phyloP scores from a whole-genome alignment of 768 basidiomycete species.

The Lactifluus pinguis region DNA sequence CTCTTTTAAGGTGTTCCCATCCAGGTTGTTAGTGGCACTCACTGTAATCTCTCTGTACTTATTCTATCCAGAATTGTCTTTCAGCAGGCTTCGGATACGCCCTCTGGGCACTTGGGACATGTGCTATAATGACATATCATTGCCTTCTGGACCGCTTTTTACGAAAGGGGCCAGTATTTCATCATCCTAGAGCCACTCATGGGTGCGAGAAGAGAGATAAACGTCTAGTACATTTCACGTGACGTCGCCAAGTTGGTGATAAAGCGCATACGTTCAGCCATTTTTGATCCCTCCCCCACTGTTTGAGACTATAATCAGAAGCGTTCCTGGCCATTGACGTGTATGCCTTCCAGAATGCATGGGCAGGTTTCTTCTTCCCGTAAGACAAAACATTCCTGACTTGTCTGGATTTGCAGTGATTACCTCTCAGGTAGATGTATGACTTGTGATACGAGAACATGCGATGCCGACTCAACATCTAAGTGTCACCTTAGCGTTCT shows the following conservation, averaged over 20 bases:
- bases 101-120: slow-evolving; percentile 8
- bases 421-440: not conserved
- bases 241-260: not conserved
- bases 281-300: not conserved
- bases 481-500: not conserved
- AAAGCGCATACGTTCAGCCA: not conserved
- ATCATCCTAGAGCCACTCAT: not conserved
- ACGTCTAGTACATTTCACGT: not conserved
- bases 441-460: not conserved
- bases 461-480: too few species aligned
- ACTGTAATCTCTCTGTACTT: slow-evolving; percentile 18
- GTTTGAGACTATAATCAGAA: not conserved
- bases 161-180: not conserved
- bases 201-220: not conserved
- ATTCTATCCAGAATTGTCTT: slow-evolving; percentile 16
- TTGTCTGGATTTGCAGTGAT: not conserved
- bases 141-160: not conserved
- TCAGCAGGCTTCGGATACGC: slow-evolving; percentile 8
- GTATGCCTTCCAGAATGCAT: not conserved
- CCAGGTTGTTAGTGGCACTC: slow-evolving; percentile 11
- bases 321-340: not conserved
- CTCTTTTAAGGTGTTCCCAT: slow-evolving; percentile 7
- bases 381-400: not conserved
- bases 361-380: not conserved
- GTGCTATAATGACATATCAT: slow-evolving; percentile 14